Percentiles rank a stretch among this genome's conserved stretches.
These are phyloP conservation scores for Aspergillus candidus DNA, from an alignment of 2,329 filamentous ascomycete species.

Conservation along the genomic window DNA sequence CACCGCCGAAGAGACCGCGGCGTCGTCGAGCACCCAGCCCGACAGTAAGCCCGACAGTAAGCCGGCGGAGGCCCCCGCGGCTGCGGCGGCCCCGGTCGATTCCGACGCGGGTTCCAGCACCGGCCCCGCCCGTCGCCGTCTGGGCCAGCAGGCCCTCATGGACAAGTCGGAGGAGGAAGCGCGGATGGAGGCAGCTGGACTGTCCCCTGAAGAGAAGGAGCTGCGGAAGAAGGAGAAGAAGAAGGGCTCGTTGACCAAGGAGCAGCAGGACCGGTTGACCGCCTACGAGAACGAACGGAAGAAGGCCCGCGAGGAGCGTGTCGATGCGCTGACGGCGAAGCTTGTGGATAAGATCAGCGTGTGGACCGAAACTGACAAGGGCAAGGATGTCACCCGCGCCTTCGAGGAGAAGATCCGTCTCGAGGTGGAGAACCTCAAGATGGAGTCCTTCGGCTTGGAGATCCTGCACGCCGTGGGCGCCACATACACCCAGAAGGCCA, in stretches of 20 bases:
- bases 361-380: conserved; percentile 96
- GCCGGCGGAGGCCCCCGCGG: conserved; percentile 13
- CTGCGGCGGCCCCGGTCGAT: conserved; percentile 12
- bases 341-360: conserved; percentile 83
- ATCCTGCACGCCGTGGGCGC: conserved; percentile 92
- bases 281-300: conserved; percentile 84
- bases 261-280: conserved; percentile 85
- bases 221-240: conserved; percentile 79
- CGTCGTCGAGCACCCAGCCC: conserved; percentile 18
- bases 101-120: conserved; percentile 30
- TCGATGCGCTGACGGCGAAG: conserved; percentile 76
- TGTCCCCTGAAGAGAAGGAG: conserved; percentile 68
- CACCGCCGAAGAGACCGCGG: conserved; percentile 25
- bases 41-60: conserved; percentile 11
- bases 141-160: conserved; percentile 80
- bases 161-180: conserved; percentile 77
- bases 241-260: conserved; percentile 78
- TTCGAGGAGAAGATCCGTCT: conserved; percentile 93
- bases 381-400: conserved; percentile 71
- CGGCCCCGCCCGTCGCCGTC: conserved; percentile 47
- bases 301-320: conserved; percentile 78
- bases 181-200: conserved; percentile 56
- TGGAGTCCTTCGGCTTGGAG: conserved; percentile 96
- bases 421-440: conserved; percentile 96
- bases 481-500: conserved; percentile 83